Evolutionary conservation across 768 basidiomycete species (phyloP).

Genomic region (Auriculariales sp.): DNA sequence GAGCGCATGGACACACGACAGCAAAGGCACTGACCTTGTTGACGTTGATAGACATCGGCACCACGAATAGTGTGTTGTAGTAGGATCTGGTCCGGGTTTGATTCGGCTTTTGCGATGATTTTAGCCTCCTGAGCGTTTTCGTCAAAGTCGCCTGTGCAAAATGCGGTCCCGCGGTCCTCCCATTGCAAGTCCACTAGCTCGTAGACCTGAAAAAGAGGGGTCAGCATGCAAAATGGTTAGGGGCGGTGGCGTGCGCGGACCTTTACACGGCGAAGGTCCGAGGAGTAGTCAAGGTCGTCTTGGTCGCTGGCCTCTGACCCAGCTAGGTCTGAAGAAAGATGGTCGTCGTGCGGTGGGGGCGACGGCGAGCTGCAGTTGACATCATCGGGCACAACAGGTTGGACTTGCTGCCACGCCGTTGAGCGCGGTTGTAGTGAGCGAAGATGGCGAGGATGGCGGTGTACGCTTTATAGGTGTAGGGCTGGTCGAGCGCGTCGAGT

Average conservation of each 20-base stretch:
- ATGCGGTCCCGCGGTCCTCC: constrained; percentile 94
- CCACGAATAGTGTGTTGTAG: constrained; percentile 68
- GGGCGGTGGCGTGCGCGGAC: background rate
- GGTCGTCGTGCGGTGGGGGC: no score
- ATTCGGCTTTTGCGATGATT: constrained; percentile 73
- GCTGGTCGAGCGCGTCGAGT: no score
- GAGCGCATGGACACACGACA: background rate
- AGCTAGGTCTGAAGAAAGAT: no score
- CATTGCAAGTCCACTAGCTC: constrained; percentile 82
- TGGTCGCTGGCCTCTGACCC: background rate
- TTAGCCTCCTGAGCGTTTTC: constrained; percentile 63
- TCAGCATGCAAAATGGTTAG: background rate
- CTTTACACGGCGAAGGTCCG: background rate
- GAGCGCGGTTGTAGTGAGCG: no score
- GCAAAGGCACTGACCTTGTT: constrained; percentile 48
- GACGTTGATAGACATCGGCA: constrained; percentile 74
- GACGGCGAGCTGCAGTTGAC: no score
- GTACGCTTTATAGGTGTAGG: no score
- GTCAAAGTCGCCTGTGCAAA: constrained; percentile 82
- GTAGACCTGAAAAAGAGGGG: constrained; percentile 53
- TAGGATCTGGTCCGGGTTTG: constrained; percentile 55
- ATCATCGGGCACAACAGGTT: no score
- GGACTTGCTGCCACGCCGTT: no score
- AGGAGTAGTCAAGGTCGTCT: background rate
- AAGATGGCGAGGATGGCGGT: no score